These are phyloP conservation scores for Anacardium occidentale DNA, from an alignment of 345 rosid species.

Conservation along the genomic window DNA sequence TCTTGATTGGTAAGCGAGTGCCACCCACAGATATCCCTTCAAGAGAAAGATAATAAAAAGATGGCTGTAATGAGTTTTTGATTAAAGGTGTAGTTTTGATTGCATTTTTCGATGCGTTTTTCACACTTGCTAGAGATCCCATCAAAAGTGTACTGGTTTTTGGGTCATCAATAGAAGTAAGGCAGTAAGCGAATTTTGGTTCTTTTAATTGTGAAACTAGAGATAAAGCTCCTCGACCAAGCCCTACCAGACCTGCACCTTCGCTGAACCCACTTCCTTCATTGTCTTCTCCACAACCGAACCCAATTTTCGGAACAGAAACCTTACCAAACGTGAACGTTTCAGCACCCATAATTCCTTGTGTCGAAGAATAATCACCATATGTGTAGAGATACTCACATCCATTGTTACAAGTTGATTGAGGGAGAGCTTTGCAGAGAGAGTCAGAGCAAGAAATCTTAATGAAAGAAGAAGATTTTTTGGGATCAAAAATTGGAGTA, in stretches of 20 bases:
- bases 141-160: constrained; percentile 62
- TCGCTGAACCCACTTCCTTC: constrained; percentile 83
- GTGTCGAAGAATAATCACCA: constrained; percentile 88
- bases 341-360: constrained; percentile 63
- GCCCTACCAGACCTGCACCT: constrained; percentile 87
- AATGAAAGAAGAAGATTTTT: constrained; percentile 61
- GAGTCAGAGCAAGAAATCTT: constrained; percentile 52
- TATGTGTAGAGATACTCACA: constrained; percentile 76
- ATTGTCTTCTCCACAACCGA: constrained; percentile 84
- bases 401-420: constrained; percentile 38
- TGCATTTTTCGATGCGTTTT: constrained; percentile 2
- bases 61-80: constrained; percentile 64
- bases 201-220: constrained; percentile 76
- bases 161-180: constrained; percentile 59
- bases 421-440: constrained; percentile 58
- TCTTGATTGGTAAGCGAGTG: constrained; percentile 52
- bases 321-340: constrained; percentile 63
- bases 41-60: constrained; percentile 82
- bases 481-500: constrained; percentile 73
- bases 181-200: constrained; percentile 75
- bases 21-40: constrained; percentile 83
- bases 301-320: constrained; percentile 51
- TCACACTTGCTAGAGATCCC: constrained; percentile 47
- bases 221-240: constrained; percentile 78
- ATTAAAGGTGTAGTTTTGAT: constrained; percentile 55